Base-by-base conservation (phyloP, 345 rosid species). In the Populus davidiana region DNA sequence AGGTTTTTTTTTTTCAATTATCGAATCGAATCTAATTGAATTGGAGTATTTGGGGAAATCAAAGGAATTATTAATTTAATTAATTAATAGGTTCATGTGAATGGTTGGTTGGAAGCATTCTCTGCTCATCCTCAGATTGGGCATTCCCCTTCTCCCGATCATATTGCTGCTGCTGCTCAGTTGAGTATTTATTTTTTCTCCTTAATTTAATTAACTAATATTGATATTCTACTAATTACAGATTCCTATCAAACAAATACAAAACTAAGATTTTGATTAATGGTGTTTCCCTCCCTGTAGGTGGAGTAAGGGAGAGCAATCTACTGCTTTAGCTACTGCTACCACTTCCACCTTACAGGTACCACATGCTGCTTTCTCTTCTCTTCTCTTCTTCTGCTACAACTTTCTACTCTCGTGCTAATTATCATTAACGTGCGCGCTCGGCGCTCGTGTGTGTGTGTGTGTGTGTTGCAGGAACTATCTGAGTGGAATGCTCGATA, bases 51-150 rank as follows among this genome's bases (percentile, higher is more conserved):
- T 2, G 47, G 14, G 14, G 47, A 43, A 33, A 3, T 43, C 14
- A 11, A 43, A 43, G 47, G 14, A 43, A 43, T 43, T 13, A 43
- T 11, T 11, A 11, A 43, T 43, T 47, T 4, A 47, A 47, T 31
- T 64, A 47, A 7, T 25, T 11, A 21, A 17, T 54, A 89, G 93
- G 89, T 96, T 67, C 91, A 88, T 78, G 94, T 96, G 21, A 72
- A 82, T 80, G 95, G 90, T 27, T 96, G 99, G 98, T 89, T 96
- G 52, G 88, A 93, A 84, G 98, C 97, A 5, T 96, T 96, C 84
- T 79, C 93, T 23, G 91, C 94, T 75, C 98, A 96, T 82, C 99
- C 97, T 82, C 91, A 81, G 90, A 96, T 96, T 67, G 99, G 96
- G 7, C 84, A 78, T 31, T 75, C 91, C 72, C 82, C 94, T 10